Conservation (phyloP, 768 basidiomycete species). For the Jaapia argillacea region DNA sequence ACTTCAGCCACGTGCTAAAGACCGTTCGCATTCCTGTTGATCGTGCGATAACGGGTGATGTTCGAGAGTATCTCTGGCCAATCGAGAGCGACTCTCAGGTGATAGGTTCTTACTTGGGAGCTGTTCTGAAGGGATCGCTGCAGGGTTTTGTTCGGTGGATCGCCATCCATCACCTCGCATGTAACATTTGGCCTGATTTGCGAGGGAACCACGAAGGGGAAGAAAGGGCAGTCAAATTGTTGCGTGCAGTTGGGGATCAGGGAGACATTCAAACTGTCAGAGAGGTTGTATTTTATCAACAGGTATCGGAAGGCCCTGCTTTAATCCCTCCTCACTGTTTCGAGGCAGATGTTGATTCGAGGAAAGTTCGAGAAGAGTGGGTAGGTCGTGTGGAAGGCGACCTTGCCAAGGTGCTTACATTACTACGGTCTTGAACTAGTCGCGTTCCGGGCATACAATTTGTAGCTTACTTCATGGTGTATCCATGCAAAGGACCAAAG, state of each 20-base stretch:
- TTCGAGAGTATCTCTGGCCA: conserved; percentile 63
- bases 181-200: conserved; percentile 65
- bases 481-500: too few relatives aligned
- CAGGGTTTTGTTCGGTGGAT: conserved; percentile 56
- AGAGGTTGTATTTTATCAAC: conserved; percentile 51
- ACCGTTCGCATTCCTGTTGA: conserved; percentile 43
- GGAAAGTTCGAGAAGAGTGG: too few relatives aligned
- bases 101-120: conserved; percentile 51
- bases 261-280: conserved; percentile 35
- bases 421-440: too few relatives aligned
- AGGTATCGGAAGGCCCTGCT: conserved; percentile 23
- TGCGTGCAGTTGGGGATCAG: conserved; percentile 41
- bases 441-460: too few relatives aligned
- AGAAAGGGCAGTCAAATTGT: conserved; percentile 28
- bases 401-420: too few relatives aligned
- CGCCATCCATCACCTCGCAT: conserved; percentile 73
- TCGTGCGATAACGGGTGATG: conserved; percentile 40
- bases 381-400: too few relatives aligned
- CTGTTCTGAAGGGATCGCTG: conserved; percentile 29
- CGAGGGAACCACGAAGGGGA: conserved; percentile 18
- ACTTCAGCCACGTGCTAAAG: conserved; percentile 57
- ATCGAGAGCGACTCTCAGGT: conserved; percentile 53
- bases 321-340: conserved; percentile 45
- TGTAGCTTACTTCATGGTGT: too few relatives aligned
- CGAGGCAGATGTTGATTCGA: too few relatives aligned